Conservation (phyloP, 2,329 filamentous ascomycete genomes). For the Cercospora brassicicola region DNA sequence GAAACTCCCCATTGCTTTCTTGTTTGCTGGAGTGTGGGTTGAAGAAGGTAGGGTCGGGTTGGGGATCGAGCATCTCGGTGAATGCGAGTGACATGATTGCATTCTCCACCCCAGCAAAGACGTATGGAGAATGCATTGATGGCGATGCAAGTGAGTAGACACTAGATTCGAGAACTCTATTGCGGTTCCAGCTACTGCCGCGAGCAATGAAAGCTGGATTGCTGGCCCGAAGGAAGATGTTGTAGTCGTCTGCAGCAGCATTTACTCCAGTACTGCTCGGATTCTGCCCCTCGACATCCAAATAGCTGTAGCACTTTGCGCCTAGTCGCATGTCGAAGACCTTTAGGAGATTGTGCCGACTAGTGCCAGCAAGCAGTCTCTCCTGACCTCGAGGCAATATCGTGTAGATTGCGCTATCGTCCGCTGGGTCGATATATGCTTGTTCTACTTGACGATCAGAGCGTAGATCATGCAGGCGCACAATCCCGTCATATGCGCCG, state of each 20-base stretch:
- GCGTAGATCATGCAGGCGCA: conserved; percentile 62
- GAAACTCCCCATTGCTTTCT: neutral
- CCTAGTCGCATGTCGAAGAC: conserved; percentile 61
- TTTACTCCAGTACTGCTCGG: neutral
- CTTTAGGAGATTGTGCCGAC: conserved; percentile 60
- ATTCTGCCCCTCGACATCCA: conserved; percentile 25
- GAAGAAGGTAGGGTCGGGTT: conserved; percentile 46
- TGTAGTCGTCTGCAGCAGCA: conserved; percentile 41
- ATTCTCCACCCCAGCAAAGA: conserved; percentile 53
- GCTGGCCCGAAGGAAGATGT: conserved; percentile 48
- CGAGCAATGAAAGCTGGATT: conserved; percentile 26
- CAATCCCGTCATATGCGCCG: conserved; percentile 60
- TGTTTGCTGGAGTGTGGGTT: conserved; percentile 6
- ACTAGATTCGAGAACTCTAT: conserved; percentile 40
- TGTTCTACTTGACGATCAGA: conserved; percentile 49
- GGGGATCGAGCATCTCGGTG: conserved; percentile 43
- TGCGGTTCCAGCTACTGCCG: conserved; percentile 29
- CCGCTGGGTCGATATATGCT: conserved; percentile 56
- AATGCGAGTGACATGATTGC: conserved; percentile 48
- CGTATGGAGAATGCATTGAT: conserved; percentile 45
- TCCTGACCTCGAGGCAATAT: conserved; percentile 58
- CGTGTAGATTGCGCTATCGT: conserved; percentile 60
- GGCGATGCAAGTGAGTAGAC: conserved; percentile 52
- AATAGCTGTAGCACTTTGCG: conserved; percentile 36
- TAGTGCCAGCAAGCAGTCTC: conserved; percentile 58